phyloP scores from a whole-genome alignment of 1,284 basidiomycete genomes.

The Irpex rosettiformis region DNA sequence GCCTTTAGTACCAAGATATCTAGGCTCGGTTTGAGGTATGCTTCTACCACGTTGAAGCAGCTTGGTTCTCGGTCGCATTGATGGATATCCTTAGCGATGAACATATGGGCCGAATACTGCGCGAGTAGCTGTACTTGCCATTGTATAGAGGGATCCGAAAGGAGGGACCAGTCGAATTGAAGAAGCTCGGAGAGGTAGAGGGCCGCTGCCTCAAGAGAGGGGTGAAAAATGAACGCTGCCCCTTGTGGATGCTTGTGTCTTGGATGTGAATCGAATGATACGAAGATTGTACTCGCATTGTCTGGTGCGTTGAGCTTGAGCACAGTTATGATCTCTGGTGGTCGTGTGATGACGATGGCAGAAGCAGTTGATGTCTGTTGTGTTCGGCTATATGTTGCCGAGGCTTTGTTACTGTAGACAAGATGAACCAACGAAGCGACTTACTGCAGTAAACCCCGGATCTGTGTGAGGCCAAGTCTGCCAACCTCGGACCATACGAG shows the following conservation, averaged over 20 bases:
- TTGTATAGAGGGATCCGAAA: slow-evolving; percentile 39
- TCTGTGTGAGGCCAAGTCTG: slow-evolving; percentile 34
- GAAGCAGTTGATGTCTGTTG: slow-evolving; percentile 30
- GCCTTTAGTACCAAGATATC: slow-evolving; percentile 39
- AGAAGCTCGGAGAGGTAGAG: slow-evolving; percentile 46
- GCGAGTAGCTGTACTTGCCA: slow-evolving; percentile 64
- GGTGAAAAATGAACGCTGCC: slow-evolving; percentile 50
- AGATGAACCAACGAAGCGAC: slow-evolving; percentile 9
- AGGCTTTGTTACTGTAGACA: background rate
- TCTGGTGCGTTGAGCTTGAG: slow-evolving; percentile 39
- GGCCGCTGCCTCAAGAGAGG: slow-evolving; percentile 38
- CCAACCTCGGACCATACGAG: slow-evolving; percentile 38
- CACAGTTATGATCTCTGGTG: slow-evolving; percentile 63
- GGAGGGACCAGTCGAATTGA: slow-evolving; percentile 40
- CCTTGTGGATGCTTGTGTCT: slow-evolving; percentile 50
- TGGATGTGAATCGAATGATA: slow-evolving; percentile 64
- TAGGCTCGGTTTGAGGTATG: slow-evolving; percentile 44
- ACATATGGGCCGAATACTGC: slow-evolving; percentile 55
- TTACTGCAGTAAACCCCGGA: slow-evolving; percentile 45
- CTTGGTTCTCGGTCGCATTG: background rate
- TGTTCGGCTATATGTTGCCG: slow-evolving; percentile 23
- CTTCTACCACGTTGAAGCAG: background rate
- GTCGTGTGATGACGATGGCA: slow-evolving; percentile 59
- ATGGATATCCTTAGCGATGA: slow-evolving; percentile 28
- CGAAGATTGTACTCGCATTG: slow-evolving; percentile 28